Conservation (phyloP, 805 yeast species). For the Millerago galiae region DNA sequence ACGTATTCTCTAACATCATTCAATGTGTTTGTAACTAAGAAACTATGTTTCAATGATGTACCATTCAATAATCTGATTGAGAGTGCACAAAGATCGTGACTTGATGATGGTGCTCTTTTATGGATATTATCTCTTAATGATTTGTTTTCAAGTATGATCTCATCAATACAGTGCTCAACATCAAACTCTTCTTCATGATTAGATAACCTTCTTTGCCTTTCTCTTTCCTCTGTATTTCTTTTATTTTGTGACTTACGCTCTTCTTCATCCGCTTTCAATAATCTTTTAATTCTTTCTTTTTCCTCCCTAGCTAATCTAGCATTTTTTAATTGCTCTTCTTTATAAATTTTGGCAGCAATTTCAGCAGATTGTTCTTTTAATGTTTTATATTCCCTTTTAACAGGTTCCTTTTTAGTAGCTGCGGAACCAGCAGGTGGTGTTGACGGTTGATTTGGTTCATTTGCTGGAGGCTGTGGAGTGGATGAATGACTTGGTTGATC, state of each 20-base stretch:
- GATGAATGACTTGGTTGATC: neutral
- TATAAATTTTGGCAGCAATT: constrained; percentile 29
- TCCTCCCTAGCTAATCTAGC: constrained; percentile 39
- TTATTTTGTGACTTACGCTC: constrained; percentile 32
- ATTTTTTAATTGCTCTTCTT: constrained; percentile 32
- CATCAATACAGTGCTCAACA: constrained; percentile 22
- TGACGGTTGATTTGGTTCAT: neutral
- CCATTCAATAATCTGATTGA: constrained; percentile 70
- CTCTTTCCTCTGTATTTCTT: constrained; percentile 12
- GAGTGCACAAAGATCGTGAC: constrained; percentile 31
- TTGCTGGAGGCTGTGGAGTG: neutral
- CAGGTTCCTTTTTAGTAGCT: constrained; percentile 7
- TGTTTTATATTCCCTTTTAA: constrained; percentile 14
- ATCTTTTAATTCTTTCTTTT: constrained; percentile 44
- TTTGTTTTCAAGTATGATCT: constrained; percentile 16
- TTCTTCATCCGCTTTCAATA: constrained; percentile 46
- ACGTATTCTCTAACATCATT: constrained; percentile 57
- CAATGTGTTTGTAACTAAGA: constrained; percentile 40
- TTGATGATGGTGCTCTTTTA: constrained; percentile 7
- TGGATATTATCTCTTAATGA: constrained; percentile 17
- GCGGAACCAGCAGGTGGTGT: neutral
- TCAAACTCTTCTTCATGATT: constrained; percentile 21
- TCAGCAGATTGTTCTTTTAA: constrained; percentile 38
- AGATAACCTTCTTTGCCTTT: constrained; percentile 17
- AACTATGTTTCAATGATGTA: constrained; percentile 43